phyloP scores from a whole-genome alignment of 768 basidiomycete genomes.

The Russula griseocarnosa region DNA sequence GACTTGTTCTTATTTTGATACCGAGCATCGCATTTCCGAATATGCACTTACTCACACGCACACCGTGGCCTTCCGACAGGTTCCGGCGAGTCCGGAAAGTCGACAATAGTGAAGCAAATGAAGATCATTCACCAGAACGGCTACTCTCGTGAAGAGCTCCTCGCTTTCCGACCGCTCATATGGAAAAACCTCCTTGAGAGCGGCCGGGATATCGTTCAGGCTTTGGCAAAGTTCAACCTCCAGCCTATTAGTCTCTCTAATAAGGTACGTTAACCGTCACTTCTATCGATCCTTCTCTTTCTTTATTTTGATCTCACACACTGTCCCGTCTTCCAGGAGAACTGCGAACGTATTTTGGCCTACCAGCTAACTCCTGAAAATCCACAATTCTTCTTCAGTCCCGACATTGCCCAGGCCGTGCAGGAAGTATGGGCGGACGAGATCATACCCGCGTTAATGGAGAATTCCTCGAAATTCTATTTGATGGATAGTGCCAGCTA shows the following conservation, averaged over 20 bases:
- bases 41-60: constrained; percentile 1
- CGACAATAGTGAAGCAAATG: constrained; percentile 98
- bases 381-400: constrained; percentile 41
- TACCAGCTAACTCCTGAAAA: constrained; percentile 45
- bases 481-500: constrained; percentile 93
- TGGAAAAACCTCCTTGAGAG: constrained; percentile 87
- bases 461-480: constrained; percentile 74
- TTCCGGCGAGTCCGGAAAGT: constrained; percentile 92
- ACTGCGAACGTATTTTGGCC: constrained; percentile 61
- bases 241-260: constrained; percentile 70
- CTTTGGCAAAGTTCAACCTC: constrained; percentile 81
- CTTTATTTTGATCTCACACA: constrained; percentile 15
- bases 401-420: constrained; percentile 68
- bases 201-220: constrained; percentile 78
- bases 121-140: constrained; percentile 96
- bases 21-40: not conserved
- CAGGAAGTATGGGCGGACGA: constrained; percentile 68
- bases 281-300: not conserved
- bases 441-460: constrained; percentile 48
- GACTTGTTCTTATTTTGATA: constrained; percentile 1
- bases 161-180: constrained; percentile 71
- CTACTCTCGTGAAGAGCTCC: constrained; percentile 73
- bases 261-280: constrained; percentile 38
- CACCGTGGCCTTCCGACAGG: constrained; percentile 45
- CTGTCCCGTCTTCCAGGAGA: constrained; percentile 30